A percentile compares a stretch with the other conserved stretches of the same genome.
Evolutionary conservation across 2,329 filamentous ascomycete genomes (phyloP).

Genomic region (Xylariaceae sp.): DNA sequence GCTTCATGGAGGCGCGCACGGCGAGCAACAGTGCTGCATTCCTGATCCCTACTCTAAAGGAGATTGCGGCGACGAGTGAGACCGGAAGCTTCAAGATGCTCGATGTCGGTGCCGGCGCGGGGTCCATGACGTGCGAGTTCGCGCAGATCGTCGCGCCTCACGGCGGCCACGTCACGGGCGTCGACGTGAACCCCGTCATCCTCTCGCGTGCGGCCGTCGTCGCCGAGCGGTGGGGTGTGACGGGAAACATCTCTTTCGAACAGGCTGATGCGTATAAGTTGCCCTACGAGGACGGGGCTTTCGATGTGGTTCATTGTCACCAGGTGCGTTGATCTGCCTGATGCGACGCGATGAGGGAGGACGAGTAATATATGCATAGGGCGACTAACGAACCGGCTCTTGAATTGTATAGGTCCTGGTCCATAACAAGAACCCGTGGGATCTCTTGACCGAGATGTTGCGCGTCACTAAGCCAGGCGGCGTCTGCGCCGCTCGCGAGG

Average conservation of each 20-base stretch:
- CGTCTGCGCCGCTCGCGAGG: constrained; percentile 32
- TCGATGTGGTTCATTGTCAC: background rate
- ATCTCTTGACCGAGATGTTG: constrained; percentile 29
- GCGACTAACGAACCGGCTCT: too few species aligned
- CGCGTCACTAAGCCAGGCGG: constrained; percentile 31
- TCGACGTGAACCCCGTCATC: background rate
- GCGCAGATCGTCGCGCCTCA: background rate
- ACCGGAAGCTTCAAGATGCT: background rate
- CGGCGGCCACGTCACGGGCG: background rate
- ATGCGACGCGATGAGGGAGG: too few species aligned
- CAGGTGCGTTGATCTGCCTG: background rate
- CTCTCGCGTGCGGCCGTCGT: background rate
- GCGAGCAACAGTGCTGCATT: background rate
- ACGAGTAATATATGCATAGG: too few species aligned
- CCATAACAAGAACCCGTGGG: constrained; percentile 25
- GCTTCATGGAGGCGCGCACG: background rate
- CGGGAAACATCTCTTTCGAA: background rate
- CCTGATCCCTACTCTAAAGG: background rate
- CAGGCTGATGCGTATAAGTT: background rate
- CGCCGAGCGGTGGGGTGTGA: background rate
- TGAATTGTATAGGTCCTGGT: constrained; percentile 19
- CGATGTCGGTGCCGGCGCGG: background rate
- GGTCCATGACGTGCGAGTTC: background rate
- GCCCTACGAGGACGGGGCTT: background rate
- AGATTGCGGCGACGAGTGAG: too few species aligned